These are phyloP conservation scores for Cadophora sp. DNA, from an alignment of 2,329 filamentous ascomycete species.

Conservation along the genomic window DNA sequence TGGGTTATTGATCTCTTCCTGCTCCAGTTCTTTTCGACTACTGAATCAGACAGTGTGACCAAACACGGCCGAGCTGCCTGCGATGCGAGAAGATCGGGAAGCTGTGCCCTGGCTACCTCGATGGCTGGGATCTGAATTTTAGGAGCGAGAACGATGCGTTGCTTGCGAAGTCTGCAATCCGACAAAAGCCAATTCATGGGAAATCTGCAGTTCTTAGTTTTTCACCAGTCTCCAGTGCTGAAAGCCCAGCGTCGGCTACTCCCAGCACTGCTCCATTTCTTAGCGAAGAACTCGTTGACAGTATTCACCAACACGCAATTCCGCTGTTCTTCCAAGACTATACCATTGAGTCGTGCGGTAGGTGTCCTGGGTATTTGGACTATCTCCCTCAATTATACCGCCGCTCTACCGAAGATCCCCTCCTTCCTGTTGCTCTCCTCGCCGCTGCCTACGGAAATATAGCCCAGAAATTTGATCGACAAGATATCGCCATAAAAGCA, in stretches of 20 bases:
- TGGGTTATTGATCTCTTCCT: background rate
- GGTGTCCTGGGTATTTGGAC: constrained; percentile 22
- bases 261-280: too few relatives aligned
- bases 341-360: constrained; percentile 16
- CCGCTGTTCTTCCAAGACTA: constrained; percentile 27
- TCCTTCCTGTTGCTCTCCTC: constrained; percentile 21
- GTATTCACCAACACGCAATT: constrained; percentile 22
- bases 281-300: background rate
- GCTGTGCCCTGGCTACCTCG: constrained; percentile 24
- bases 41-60: constrained; percentile 22
- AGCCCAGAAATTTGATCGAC: constrained; percentile 18
- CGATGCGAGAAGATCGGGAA: constrained; percentile 24
- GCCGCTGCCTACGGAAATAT: constrained; percentile 27
- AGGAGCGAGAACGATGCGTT: constrained; percentile 22
- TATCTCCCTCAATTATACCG: constrained; percentile 25
- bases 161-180: background rate
- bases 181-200: background rate
- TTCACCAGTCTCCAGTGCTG: too few relatives aligned
- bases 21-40: background rate
- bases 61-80: constrained; percentile 17
- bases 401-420: background rate
- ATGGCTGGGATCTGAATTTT: constrained; percentile 26
- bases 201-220: too few relatives aligned
- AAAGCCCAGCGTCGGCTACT: too few relatives aligned
- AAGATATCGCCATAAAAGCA: constrained; percentile 21